Evolutionary conservation across 148 eudicot species (phyloP).

Genomic region (Polygonum aviculare): DNA sequence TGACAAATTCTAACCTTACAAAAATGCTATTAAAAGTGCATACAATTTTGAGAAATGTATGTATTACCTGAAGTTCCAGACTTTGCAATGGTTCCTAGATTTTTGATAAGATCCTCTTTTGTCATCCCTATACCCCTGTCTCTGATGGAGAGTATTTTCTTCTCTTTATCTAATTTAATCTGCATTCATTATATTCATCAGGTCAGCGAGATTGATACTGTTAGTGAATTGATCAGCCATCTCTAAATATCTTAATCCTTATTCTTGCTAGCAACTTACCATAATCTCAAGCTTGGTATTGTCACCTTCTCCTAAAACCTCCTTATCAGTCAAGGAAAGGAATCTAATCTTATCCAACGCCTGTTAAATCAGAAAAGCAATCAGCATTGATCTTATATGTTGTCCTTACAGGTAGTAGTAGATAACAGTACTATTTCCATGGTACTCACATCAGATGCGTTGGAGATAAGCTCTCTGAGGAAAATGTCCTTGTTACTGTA

Average conservation of each 20-base stretch:
- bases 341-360: conserved; percentile 96
- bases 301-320: conserved; percentile 87
- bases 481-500: conserved; percentile 97
- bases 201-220: background rate
- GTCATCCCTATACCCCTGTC: conserved; percentile 99
- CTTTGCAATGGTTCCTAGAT: conserved; percentile 95
- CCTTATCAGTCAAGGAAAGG: conserved; percentile 88
- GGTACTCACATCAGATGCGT: conserved; percentile 90
- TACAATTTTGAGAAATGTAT: background rate
- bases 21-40: background rate
- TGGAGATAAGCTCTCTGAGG: conserved; percentile 93
- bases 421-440: background rate
- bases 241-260: background rate
- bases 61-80: conserved; percentile 94
- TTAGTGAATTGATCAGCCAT: background rate
- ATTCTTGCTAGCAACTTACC: conserved; percentile 31
- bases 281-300: conserved; percentile 73
- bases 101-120: conserved; percentile 93
- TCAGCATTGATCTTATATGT: background rate
- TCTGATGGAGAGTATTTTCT: conserved; percentile 79
- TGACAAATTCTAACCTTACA: background rate
- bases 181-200: conserved; percentile 21
- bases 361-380: conserved; percentile 26
- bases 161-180: conserved; percentile 92
- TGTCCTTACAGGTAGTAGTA: background rate